Evolutionary conservation across 1,139 yeast genomes (phyloP), one percentile per base, ranked within the genome.

Genomic region (Hyphopichia khmerensis): DNA sequence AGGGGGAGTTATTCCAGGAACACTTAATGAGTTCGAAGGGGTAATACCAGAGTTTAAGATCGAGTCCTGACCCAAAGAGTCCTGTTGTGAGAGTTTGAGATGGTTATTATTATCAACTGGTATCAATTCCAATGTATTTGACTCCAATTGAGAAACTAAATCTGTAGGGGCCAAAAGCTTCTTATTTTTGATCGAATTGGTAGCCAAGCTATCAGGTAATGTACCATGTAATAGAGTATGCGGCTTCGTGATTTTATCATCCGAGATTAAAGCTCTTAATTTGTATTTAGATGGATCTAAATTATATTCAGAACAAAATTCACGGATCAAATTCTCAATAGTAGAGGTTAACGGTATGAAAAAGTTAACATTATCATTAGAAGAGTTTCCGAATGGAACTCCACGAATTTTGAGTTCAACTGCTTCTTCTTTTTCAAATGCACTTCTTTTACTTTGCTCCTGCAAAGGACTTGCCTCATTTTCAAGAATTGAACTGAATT

Each of bases 291-390:
- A 40, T 2, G 65, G 53, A 33, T 64, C 59, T 21, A 71, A 50
- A 6, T 64, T 64, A 31, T 59, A 53, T 30, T 59, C 59, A 16
- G 53, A 32, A 49, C 76, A 70, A 45, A 68, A 61, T 35, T 67
- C 67, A 36, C 56, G 52, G 14, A 70, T 48, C 7, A 67, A 60
- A 19, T 66, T 67, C 3, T 64, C 68, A 21, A 69, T 58, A 1
- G 65, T 61, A 31, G 55, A 52, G 15, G 50, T 50, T 8, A 44
- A 26, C 13, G 47, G 36, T 3, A 46, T 42, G 40, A 39, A 34
- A 41, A 44, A 43, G 14, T 35, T 40, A 15, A 40, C 31, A 9
- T 15, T 14, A 15, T 31, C 41, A 18, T n/a, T 31, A 3, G 30
- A 23, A 19, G 36, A 27, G 6, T 21, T 35, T 5, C 17, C 21